Evolutionary conservation across 164 flowering plant genomes (phyloP).

Genomic region (Santalum album): DNA sequence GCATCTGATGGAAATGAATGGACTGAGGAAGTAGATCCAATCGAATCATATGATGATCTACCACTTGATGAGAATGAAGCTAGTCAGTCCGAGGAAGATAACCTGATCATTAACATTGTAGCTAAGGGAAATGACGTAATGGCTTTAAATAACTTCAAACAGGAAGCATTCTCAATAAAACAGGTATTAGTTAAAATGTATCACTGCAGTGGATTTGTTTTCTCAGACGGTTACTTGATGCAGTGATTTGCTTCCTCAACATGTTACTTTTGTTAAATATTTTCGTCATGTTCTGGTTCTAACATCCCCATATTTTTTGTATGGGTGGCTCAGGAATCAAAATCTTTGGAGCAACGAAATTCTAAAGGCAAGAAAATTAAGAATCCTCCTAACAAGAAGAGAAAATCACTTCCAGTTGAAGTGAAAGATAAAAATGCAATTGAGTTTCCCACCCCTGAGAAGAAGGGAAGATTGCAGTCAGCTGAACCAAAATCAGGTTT

Average conservation of each 20-base stretch:
- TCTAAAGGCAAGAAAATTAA: conserved; percentile 7
- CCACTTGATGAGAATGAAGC: conserved; percentile 19
- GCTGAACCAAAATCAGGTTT: conserved; percentile 10
- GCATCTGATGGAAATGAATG: neutral
- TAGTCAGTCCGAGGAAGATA: conserved; percentile 35
- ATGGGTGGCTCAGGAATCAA: conserved; percentile 13
- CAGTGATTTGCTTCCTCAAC: neutral
- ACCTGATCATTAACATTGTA: conserved; percentile 46
- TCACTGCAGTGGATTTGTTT: neutral
- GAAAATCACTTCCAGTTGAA: conserved; percentile 12
- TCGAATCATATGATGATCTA: conserved; percentile 11
- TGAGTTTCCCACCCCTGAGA: conserved; percentile 9
- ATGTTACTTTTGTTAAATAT: neutral
- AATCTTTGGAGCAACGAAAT: conserved; percentile 3
- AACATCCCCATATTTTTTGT: too few relatives aligned
- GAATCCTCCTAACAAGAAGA: conserved; percentile 24
- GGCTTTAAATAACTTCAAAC: conserved; percentile 8
- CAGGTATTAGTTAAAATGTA: conserved; percentile 22
- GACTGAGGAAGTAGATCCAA: conserved; percentile 7
- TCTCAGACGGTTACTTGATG: neutral
- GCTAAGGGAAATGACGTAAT: conserved; percentile 11
- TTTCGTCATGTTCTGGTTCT: too few relatives aligned
- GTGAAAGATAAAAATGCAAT: conserved; percentile 14
- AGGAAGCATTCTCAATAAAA: conserved; percentile 8
- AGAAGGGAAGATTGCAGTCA: conserved; percentile 10